A percentile compares a stretch with the other conserved stretches of the same genome.
Conservation (phyloP, 176 grass and related monocot species). For the Puccinellia tenuiflora region DNA sequence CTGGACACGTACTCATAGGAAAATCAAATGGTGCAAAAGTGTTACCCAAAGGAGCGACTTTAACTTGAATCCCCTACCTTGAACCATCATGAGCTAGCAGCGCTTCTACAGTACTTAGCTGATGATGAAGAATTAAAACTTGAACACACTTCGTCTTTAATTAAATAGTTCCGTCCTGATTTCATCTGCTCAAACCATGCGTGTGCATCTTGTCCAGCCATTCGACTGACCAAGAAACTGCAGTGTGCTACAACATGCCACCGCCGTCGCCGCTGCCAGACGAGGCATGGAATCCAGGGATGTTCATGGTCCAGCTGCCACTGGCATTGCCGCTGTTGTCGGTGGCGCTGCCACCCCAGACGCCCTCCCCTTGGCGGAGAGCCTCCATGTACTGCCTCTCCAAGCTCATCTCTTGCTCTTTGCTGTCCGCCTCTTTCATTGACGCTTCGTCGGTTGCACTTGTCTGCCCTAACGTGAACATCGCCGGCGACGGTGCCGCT, state of each 20-base stretch:
- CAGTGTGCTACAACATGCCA: constrained; percentile 26
- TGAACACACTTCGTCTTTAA: constrained; percentile 2
- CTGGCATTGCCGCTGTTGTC: constrained; percentile 9
- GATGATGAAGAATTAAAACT: constrained; percentile 26
- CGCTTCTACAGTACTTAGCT: constrained; percentile 9
- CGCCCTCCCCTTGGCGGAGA: constrained; percentile 36
- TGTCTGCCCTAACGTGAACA: constrained; percentile 42
- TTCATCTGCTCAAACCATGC: constrained; percentile 14
- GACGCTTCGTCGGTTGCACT: constrained; percentile 31
- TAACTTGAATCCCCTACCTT: constrained; percentile 44
- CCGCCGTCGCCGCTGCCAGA: constrained; percentile 28
- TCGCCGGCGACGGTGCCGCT: background rate
- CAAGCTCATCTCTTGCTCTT: constrained; percentile 38
- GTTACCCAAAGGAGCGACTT: constrained; percentile 36
- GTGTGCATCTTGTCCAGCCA: background rate
- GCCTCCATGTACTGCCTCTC: constrained; percentile 51
- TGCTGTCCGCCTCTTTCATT: constrained; percentile 44
- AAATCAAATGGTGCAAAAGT: constrained; percentile 31
- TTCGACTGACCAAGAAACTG: background rate
- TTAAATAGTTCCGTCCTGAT: background rate
- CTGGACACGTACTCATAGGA: constrained; percentile 20
- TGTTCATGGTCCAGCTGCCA: constrained; percentile 58
- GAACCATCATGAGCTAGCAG: constrained; percentile 36
- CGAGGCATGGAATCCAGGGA: constrained; percentile 56
- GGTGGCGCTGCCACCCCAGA: constrained; percentile 37